A percentile compares a stretch with the other conserved stretches of the same genome.
phyloP scores from a whole-genome alignment of 106 monocot species.

The Hemerocallis citrina region DNA sequence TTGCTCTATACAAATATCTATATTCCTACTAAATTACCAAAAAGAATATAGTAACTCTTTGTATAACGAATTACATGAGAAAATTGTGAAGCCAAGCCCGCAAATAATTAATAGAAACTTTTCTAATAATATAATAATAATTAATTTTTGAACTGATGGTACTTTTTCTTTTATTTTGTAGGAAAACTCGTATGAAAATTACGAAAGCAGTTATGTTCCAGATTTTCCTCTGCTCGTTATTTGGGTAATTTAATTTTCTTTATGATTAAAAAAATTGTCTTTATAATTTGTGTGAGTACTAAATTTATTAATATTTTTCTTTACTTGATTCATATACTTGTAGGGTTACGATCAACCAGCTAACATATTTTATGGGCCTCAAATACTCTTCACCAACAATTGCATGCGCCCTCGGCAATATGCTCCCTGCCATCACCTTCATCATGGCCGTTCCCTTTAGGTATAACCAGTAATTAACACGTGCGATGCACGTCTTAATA shows the following conservation, averaged over 20 bases:
- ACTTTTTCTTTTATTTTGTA: slow-evolving; percentile 7
- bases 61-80: too few species aligned
- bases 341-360: slow-evolving; percentile 73
- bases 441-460: slow-evolving; percentile 67
- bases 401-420: slow-evolving; percentile 71
- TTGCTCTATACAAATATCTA: neutral
- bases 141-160: neutral
- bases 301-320: neutral
- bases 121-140: neutral
- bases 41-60: too few species aligned
- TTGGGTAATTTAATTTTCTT: slow-evolving; percentile 39
- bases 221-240: slow-evolving; percentile 69
- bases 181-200: slow-evolving; percentile 34
- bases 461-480: too few species aligned
- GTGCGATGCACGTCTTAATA: too few species aligned
- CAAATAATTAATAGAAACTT: neutral
- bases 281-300: neutral
- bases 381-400: slow-evolving; percentile 73
- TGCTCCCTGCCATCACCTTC: slow-evolving; percentile 78
- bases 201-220: slow-evolving; percentile 40
- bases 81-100: too few species aligned
- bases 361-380: slow-evolving; percentile 69
- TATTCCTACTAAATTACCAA: too few species aligned
- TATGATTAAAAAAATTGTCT: neutral
- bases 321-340: slow-evolving; percentile 3